Evolutionary conservation across 2,329 filamentous ascomycete species (phyloP).

Genomic region (Blumeria graminis): DNA sequence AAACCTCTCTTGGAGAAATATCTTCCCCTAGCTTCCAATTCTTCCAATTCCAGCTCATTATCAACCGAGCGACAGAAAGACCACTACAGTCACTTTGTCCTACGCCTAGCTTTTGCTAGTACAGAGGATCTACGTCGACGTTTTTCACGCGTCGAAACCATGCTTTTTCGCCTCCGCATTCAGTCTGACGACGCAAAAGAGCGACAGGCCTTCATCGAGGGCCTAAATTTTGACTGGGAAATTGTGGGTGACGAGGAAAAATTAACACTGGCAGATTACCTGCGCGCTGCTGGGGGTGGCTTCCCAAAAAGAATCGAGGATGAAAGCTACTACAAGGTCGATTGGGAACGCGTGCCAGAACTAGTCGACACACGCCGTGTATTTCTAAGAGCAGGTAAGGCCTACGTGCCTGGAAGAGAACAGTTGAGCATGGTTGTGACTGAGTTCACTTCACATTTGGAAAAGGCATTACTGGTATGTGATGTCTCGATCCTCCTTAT

Average conservation of each 20-base stretch:
- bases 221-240: constrained; percentile 65
- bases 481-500: not conserved
- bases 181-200: constrained; percentile 53
- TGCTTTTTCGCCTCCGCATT: constrained; percentile 68
- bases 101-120: constrained; percentile 73
- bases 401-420: constrained; percentile 71
- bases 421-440: constrained; percentile 73
- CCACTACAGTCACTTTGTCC: constrained; percentile 93
- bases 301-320: constrained; percentile 34
- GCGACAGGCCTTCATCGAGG: constrained; percentile 49
- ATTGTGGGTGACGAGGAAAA: constrained; percentile 59
- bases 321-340: constrained; percentile 84
- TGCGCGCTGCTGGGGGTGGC: constrained; percentile 15
- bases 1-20: constrained; percentile 70
- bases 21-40: constrained; percentile 56
- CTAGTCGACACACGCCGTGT: constrained; percentile 60
- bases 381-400: constrained; percentile 56
- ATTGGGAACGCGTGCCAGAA: constrained; percentile 84
- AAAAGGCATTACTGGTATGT: constrained; percentile 57
- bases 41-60: constrained; percentile 32
- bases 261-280: constrained; percentile 16
- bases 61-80: constrained; percentile 68
- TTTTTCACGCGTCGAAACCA: constrained; percentile 68
- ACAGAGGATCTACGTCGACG: constrained; percentile 76
- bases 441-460: constrained; percentile 60